phyloP scores from a whole-genome alignment of 495 filamentous ascomycete genomes.

The Podospora comata region DNA sequence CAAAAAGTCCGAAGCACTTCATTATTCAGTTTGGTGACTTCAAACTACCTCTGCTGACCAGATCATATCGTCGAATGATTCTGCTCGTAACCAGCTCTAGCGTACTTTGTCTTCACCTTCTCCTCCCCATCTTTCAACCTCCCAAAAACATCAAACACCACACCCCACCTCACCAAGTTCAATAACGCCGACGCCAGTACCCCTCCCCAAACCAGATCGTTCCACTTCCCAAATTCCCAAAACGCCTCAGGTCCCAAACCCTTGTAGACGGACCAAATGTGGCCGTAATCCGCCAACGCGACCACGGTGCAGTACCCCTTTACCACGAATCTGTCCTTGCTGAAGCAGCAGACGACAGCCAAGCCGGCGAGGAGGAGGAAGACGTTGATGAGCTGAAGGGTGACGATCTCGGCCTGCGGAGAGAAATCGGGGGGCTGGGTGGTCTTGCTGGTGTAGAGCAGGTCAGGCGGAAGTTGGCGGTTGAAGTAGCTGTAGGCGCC shows the following conservation, averaged over 20 bases:
- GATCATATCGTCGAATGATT: no score
- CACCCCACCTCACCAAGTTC: slow-evolving; percentile 49
- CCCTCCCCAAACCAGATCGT: slow-evolving; percentile 57
- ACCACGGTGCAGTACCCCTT: slow-evolving; percentile 54
- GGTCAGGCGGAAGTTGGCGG: slow-evolving; percentile 43
- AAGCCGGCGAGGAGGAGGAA: slow-evolving; percentile 55
- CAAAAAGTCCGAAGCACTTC: no score
- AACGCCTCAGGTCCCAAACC: slow-evolving; percentile 52
- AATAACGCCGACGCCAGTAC: slow-evolving; percentile 53
- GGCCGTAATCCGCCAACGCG: slow-evolving; percentile 59
- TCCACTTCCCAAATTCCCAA: slow-evolving; percentile 51
- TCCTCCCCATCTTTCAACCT: background rate
- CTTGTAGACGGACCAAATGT: slow-evolving; percentile 53
- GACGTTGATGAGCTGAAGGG: slow-evolving; percentile 58
- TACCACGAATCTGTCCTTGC: slow-evolving; percentile 49
- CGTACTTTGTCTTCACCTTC: background rate
- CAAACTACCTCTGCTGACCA: no score
- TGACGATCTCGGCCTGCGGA: slow-evolving; percentile 48
- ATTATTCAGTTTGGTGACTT: no score
- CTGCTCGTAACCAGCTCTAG: no score
- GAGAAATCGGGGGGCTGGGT: slow-evolving; percentile 30
- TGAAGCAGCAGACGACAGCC: slow-evolving; percentile 51
- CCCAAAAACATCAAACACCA: slow-evolving; percentile 54
- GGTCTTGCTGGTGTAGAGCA: slow-evolving; percentile 17
- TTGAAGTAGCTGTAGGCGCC: slow-evolving; percentile 48